These are phyloP conservation scores for Epichloe coenophiala DNA, from an alignment of 2,329 filamentous ascomycete species.

Conservation along the genomic window DNA sequence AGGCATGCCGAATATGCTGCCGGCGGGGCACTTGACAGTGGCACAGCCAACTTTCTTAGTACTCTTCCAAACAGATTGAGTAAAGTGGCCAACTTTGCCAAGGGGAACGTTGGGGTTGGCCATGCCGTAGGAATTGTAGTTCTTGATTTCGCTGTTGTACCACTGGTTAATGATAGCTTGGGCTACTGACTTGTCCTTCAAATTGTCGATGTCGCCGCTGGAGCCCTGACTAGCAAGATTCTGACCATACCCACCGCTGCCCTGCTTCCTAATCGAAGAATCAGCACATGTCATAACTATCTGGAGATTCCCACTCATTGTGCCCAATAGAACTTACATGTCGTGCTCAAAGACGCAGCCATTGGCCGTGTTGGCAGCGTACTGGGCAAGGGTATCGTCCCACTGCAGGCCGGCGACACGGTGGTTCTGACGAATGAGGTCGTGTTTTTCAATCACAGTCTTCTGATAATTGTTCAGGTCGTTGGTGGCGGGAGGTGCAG, in stretches of 20 bases:
- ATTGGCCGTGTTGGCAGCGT: constrained; percentile 49
- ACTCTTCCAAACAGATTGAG: constrained; percentile 29
- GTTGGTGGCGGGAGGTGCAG: not conserved
- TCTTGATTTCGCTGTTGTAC: constrained; percentile 67
- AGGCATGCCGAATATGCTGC: constrained; percentile 34
- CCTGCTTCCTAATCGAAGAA: constrained; percentile 31
- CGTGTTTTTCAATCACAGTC: constrained; percentile 59
- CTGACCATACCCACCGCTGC: constrained; percentile 65
- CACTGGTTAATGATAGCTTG: constrained; percentile 67
- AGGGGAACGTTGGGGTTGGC: constrained; percentile 49
- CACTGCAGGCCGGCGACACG: constrained; percentile 52
- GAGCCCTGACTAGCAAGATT: constrained; percentile 64
- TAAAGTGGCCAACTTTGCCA: constrained; percentile 46
- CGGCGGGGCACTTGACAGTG: constrained; percentile 52
- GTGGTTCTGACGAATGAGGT: constrained; percentile 75
- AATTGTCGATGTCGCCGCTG: constrained; percentile 21
- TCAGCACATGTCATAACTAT: constrained; percentile 16
- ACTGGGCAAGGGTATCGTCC: constrained; percentile 48
- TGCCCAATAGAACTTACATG: constrained; percentile 40
- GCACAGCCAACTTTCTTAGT: constrained; percentile 35
- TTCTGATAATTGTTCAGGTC: constrained; percentile 18
- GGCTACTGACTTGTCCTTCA: constrained; percentile 42
- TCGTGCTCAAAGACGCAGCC: constrained; percentile 64
- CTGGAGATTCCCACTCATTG: not conserved
- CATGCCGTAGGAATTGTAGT: constrained; percentile 46